Conservation (phyloP, 371 early-diverging fungal species). For the Mucor mucedo region DNA sequence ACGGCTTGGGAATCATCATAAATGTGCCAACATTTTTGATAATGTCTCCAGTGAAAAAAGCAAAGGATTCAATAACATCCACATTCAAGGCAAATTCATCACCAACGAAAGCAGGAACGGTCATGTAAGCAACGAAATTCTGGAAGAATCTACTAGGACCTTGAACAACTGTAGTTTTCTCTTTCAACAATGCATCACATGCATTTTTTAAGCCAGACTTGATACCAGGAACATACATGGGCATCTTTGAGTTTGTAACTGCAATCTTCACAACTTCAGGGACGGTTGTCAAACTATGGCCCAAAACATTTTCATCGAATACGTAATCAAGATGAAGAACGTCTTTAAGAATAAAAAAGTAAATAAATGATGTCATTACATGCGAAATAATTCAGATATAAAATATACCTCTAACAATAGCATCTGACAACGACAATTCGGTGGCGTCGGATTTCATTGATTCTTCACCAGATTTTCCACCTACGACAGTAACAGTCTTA, state of each 20-base stretch:
- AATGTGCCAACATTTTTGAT: slow-evolving; percentile 32
- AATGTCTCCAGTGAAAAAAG: slow-evolving; percentile 43
- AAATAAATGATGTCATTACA: not conserved
- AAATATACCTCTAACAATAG: slow-evolving; percentile 34
- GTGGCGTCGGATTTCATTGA: slow-evolving; percentile 29
- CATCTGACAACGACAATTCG: slow-evolving; percentile 37
- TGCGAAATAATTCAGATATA: too few species aligned
- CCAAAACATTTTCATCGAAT: slow-evolving; percentile 26
- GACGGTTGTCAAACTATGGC: slow-evolving; percentile 33
- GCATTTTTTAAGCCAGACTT: slow-evolving; percentile 32
- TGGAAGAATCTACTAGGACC: slow-evolving; percentile 36
- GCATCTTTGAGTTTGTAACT: slow-evolving; percentile 24
- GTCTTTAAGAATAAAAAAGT: slow-evolving; percentile 16
- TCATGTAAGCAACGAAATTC: slow-evolving; percentile 43
- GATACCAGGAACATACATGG: slow-evolving; percentile 25
- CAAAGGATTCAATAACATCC: slow-evolving; percentile 38
- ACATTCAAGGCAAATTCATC: slow-evolving; percentile 31
- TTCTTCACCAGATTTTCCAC: slow-evolving; percentile 38
- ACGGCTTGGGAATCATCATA: slow-evolving; percentile 23
- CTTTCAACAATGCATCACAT: slow-evolving; percentile 14
- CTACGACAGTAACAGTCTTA: slow-evolving; percentile 28
- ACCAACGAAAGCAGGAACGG: slow-evolving; percentile 42
- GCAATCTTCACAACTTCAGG: slow-evolving; percentile 30
- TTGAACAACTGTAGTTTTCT: slow-evolving; percentile 11
- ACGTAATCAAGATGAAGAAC: slow-evolving; percentile 37